Percentiles rank a stretch among this genome's conserved stretches.
phyloP scores from a whole-genome alignment of 192 early-diverging fungal genomes.

The Coemansia sp. region DNA sequence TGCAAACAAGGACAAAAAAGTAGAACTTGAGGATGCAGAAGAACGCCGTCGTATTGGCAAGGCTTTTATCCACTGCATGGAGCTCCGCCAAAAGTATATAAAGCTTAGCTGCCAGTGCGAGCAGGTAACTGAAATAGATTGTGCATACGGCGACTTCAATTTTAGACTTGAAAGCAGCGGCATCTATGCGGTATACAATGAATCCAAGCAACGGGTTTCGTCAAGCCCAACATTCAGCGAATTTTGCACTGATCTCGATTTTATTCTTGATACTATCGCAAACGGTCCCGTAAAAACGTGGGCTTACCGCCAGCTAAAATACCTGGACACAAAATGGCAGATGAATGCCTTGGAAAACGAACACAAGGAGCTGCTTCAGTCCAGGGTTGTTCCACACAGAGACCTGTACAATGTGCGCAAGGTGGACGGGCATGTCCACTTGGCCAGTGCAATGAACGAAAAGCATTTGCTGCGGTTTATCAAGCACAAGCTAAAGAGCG shows the following conservation, averaged over 20 bases:
- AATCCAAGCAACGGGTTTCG: conserved; percentile 35
- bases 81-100: conserved; percentile 85
- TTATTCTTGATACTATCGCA: conserved; percentile 68
- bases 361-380: conserved; percentile 88
- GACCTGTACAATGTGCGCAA: conserved; percentile 72
- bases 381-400: conserved; percentile 88
- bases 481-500: conserved; percentile 79
- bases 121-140: conserved; percentile 83
- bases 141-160: conserved; percentile 2
- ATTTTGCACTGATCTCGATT: conserved; percentile 84
- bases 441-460: conserved; percentile 90
- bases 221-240: conserved; percentile 69
- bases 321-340: conserved; percentile 89
- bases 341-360: conserved; percentile 91
- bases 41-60: conserved; percentile 33
- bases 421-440: conserved; percentile 92
- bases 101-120: conserved; percentile 63
- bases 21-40: neutral
- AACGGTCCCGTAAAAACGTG: conserved; percentile 93
- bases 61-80: conserved; percentile 67
- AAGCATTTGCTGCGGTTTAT: conserved; percentile 94
- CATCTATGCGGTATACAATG: conserved; percentile 61
- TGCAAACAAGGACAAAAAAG: conserved; percentile 7
- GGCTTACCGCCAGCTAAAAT: conserved; percentile 82
- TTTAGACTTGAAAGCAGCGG: conserved; percentile 61